Conservation (phyloP, 108 stramenopile species). For the Skeletonema grethae region DNA sequence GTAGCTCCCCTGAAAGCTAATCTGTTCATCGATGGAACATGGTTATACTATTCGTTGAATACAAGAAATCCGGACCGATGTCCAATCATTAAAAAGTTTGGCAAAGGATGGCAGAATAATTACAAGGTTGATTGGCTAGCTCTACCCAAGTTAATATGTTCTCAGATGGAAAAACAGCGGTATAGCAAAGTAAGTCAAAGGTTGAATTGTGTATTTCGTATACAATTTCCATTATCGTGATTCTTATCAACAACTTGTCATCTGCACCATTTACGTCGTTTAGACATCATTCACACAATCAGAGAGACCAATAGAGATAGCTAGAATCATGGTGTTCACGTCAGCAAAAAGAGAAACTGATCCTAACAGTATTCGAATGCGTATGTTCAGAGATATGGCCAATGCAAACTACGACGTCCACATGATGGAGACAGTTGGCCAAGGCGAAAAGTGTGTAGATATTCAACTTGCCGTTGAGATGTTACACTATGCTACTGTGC, state of each 20-base stretch:
- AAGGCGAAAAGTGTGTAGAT: conserved; percentile 88
- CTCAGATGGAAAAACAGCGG: conserved; percentile 61
- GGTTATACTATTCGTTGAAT: conserved; percentile 84
- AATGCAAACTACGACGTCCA: conserved; percentile 80
- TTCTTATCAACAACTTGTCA: not conserved
- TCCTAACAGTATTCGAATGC: conserved; percentile 59
- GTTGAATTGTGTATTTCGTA: not conserved
- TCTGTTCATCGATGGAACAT: conserved; percentile 92
- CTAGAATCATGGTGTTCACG: conserved; percentile 77
- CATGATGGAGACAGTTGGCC: conserved; percentile 79
- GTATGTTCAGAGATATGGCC: conserved; percentile 83
- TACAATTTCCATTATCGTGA: conserved; percentile 1
- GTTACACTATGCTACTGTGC: conserved; percentile 86
- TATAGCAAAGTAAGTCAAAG: conserved; percentile 27
- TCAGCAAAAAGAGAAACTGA: conserved; percentile 70
- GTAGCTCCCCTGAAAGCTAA: conserved; percentile 81
- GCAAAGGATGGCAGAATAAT: conserved; percentile 65
- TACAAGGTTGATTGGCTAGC: conserved; percentile 72
- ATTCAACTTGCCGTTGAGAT: conserved; percentile 90
- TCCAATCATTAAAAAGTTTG: conserved; percentile 68
- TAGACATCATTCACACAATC: conserved; percentile 40
- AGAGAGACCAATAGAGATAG: conserved; percentile 76
- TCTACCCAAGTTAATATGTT: conserved; percentile 65
- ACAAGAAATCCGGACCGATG: conserved; percentile 42
- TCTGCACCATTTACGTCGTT: not conserved